Conservation (phyloP, 2,329 filamentous ascomycete species). For the Ophiostoma angusticollis region DNA sequence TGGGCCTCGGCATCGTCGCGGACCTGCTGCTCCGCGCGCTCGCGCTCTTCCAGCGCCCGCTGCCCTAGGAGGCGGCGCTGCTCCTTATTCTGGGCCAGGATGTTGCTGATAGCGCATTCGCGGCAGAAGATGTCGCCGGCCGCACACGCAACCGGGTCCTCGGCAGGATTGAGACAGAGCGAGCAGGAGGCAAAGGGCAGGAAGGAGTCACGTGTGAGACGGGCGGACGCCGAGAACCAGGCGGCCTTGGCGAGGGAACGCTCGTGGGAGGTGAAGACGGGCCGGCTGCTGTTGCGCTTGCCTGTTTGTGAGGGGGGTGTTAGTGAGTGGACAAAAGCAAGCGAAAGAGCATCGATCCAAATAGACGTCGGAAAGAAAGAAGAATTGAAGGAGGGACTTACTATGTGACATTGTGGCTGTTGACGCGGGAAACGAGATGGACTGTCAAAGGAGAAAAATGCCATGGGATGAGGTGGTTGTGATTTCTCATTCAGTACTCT, state of each 20-base stretch:
- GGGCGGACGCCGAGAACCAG: slow-evolving; percentile 74
- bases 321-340: background rate
- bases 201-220: slow-evolving; percentile 80
- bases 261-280: slow-evolving; percentile 91
- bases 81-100: slow-evolving; percentile 84
- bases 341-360: background rate
- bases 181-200: slow-evolving; percentile 81
- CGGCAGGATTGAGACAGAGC: slow-evolving; percentile 70
- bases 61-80: slow-evolving; percentile 67
- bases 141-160: slow-evolving; percentile 70
- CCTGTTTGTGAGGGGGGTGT: slow-evolving; percentile 29
- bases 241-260: slow-evolving; percentile 65
- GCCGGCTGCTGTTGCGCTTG: slow-evolving; percentile 82
- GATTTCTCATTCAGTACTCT: no score
- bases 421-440: background rate
- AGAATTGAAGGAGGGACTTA: slow-evolving; percentile 19
- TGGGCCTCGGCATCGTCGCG: slow-evolving; percentile 56
- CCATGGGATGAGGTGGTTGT: no score
- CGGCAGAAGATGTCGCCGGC: slow-evolving; percentile 88
- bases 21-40: slow-evolving; percentile 46
- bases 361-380: background rate
- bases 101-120: slow-evolving; percentile 82
- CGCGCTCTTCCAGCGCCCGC: slow-evolving; percentile 46
- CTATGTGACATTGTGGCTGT: slow-evolving; percentile 29
- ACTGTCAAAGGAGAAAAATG: background rate